Conservation (phyloP, 176 grass and related monocot genomes). For the Thalia dealbata region DNA sequence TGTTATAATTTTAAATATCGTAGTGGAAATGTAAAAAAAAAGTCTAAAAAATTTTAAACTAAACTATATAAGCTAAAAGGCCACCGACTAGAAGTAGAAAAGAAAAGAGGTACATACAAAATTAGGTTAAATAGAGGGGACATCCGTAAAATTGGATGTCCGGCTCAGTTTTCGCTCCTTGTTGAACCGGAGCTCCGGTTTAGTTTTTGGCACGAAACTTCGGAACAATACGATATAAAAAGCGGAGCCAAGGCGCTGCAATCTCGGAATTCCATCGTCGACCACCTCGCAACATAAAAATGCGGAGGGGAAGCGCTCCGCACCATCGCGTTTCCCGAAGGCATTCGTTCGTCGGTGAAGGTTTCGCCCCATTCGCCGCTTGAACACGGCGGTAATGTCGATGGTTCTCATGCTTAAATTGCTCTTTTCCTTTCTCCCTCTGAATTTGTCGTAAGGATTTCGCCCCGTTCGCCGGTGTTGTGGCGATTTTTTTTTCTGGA, state of each 20-base stretch:
- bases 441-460: neutral
- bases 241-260: neutral
- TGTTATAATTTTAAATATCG: too few species aligned
- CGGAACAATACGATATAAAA: neutral
- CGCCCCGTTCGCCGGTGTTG: neutral
- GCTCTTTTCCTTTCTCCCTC: neutral
- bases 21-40: too few species aligned
- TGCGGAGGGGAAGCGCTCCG: neutral
- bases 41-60: too few species aligned
- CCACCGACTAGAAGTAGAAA: too few species aligned
- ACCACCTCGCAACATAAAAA: neutral
- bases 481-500: neutral
- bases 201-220: neutral
- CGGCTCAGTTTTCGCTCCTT: too few species aligned
- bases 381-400: neutral
- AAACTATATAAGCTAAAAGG: too few species aligned
- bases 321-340: neutral
- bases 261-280: neutral
- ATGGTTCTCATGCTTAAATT: neutral
- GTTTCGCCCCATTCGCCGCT: neutral
- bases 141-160: too few species aligned
- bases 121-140: too few species aligned
- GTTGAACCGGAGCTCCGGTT: neutral
- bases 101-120: too few species aligned
- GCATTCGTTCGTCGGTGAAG: neutral